Evolutionary conservation across 441 rosid species (phyloP), one percentile per base, ranked within the genome.

Genomic region (Sinapis alba): DNA sequence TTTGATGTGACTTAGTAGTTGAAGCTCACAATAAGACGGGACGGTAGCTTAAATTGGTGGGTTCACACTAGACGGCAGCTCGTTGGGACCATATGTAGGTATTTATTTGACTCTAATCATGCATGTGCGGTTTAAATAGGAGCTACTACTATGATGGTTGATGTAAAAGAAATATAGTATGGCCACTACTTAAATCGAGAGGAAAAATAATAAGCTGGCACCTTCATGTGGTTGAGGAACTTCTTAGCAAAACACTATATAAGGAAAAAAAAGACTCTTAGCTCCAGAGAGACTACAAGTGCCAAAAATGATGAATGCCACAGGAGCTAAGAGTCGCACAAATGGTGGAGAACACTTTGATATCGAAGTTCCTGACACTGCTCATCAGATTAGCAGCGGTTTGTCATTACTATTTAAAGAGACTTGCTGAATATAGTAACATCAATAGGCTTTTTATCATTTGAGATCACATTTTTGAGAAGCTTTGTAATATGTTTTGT

Each of bases 371-470:
- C 93, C 99, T 7, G 92, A 89, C 61, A 94, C 96, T 73, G 97
- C 96, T 18, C 99, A 94, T 78, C 92, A 88, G 82, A 88, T 94
- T 57, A 88, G 98, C 81, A 85, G 79, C 77, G 98, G 99, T 92
- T 78, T 15, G 81, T 78, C 5, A 8, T 66, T 43, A 0, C 10
- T 59, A 12, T 38, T 34, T 2, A 8, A 2, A 5, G 19, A 57
- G 32, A 7, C 15, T 57, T 23, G 2, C 16, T n/a, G 18, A 57
- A 6, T 23, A 57, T 6, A 26, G 0, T n/a, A 58, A 12, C 30
- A 23, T 56, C 59, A 56, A 56, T 56, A 23, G 9, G 5, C 11
- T 43, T 43, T 2, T n/a, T 1, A 13, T 5, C n/a, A n/a, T n/a
- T 6, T 60, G 32, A 16, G 13, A 6, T 43, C 8, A 68, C 19